These are phyloP conservation scores for Fusarium beomiforme DNA, from an alignment of 2,329 filamentous ascomycete genomes.

Conservation along the genomic window DNA sequence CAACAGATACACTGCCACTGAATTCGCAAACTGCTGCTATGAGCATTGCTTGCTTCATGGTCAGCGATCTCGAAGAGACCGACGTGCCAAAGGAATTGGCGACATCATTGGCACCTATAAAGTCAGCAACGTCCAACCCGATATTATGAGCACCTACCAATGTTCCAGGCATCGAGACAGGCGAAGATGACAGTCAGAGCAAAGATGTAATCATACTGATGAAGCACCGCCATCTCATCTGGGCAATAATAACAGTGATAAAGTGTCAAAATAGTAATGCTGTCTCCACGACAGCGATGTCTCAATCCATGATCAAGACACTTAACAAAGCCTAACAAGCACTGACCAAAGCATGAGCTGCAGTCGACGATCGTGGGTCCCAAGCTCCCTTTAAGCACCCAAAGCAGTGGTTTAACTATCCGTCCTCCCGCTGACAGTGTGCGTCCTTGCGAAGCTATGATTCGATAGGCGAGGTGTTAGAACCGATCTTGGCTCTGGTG, in stretches of 20 bases:
- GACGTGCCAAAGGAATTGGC: constrained; percentile 80
- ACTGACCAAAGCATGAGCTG: constrained; percentile 7
- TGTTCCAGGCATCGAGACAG: constrained; percentile 68
- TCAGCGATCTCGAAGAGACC: constrained; percentile 74
- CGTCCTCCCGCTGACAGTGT: constrained; percentile 22
- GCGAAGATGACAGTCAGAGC: constrained; percentile 65
- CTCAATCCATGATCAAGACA: constrained; percentile 33
- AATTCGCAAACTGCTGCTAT: constrained; percentile 70
- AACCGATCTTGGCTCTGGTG: constrained; percentile 10
- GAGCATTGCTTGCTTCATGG: constrained; percentile 68
- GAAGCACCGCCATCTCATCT: constrained; percentile 50
- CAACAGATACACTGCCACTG: constrained; percentile 67
- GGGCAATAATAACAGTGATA: background rate
- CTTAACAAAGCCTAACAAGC: constrained; percentile 19
- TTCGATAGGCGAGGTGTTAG: constrained; percentile 24
- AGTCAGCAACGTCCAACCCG: background rate
- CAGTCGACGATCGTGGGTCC: background rate
- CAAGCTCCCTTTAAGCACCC: constrained; percentile 18
- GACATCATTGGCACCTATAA: constrained; percentile 70
- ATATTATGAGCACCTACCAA: constrained; percentile 51
- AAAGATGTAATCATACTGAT: constrained; percentile 66
- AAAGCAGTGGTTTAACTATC: constrained; percentile 25
- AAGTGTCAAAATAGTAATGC: background rate
- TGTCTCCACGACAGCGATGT: constrained; percentile 29
- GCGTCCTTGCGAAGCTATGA: constrained; percentile 28